Percentiles rank a stretch among this genome's conserved stretches.
Conservation (phyloP, 164 flowering plant genomes). For the Macadamia tetraphylla region DNA sequence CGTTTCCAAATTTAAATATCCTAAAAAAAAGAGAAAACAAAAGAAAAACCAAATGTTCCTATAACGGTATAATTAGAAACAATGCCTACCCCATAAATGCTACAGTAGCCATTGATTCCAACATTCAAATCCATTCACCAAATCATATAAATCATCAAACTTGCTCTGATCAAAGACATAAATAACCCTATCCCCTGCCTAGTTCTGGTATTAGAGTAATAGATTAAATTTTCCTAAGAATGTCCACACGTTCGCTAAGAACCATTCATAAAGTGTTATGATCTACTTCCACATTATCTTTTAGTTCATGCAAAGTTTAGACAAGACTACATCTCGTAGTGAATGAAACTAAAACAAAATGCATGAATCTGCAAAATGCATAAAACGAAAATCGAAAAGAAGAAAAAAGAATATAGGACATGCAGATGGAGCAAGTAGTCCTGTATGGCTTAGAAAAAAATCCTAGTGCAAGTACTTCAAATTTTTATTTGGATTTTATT, state of each 20-base stretch:
- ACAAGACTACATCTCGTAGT: not conserved
- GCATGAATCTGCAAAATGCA: not conserved
- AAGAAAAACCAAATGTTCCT: not conserved
- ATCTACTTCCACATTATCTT: not conserved
- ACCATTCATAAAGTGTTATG: not conserved
- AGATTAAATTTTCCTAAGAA: not conserved
- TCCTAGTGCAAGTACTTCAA: not conserved
- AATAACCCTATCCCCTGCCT: not conserved
- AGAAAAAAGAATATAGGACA: not conserved
- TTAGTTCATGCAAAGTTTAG: not conserved
- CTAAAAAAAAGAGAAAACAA: not conserved
- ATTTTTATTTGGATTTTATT: not conserved
- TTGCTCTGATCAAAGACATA: too few relatives aligned
- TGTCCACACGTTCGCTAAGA: not conserved
- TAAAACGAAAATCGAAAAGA: not conserved
- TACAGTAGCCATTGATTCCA: too few relatives aligned
- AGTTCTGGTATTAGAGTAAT: not conserved
- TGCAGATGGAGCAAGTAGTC: not conserved
- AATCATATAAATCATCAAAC: not conserved
- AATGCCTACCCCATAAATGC: not conserved
- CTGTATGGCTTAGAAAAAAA: not conserved
- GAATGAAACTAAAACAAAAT: too few relatives aligned
- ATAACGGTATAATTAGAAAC: not conserved
- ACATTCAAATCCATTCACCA: not conserved
- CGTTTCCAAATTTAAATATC: not conserved